Base-by-base conservation (phyloP, 129 eudicot species). In the Flaveria trinervia region DNA sequence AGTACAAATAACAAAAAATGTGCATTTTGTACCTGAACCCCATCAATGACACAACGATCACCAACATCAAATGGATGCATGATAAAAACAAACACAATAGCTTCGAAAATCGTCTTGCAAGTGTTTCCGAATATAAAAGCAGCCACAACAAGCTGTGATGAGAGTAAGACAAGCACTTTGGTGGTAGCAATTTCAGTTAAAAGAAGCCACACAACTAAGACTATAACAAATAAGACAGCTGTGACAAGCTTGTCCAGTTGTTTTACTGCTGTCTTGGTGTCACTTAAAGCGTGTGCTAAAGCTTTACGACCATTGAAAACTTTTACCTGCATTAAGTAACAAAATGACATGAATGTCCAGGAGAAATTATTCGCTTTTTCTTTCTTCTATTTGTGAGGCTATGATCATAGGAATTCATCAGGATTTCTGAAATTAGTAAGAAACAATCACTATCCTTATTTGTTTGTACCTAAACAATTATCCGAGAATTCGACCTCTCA, bases 11-110 rank as follows among this genome's bases (percentile, higher is more conserved):
- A 79, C 18, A 45, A 13, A 60, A 44, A 2, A 46, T 44, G 57
- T 1, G 41, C 22, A 17, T 56, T 36, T 43, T 36, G 73, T 84
- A 86, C 92, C 96, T 88, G 92, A 78, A 83, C 79, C 59, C 96
- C 96, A 50, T 93, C 97, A 73, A 93, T 79, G 50, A 88, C 89
- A 57, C 98, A 93, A 39, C 97, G 96, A 68, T 93, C 98, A 44
- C 98, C 96, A 36, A 93, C 98, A 75, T 93, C 98, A 75, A 93
- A 93, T 2, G 97, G 98, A 83, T 93, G 98, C 98, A 90, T 93
- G 22, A 91, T 83, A 70, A 93, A 93, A 12, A 91, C 98, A 78
- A 93, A 93, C 65, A 93, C 84, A 60, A 93, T 91, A 16, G 97
- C 98, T 86, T 93, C 98, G 70, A 93, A 93, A 41, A 87, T 84